A percentile compares a stretch with the other conserved stretches of the same genome.
These are phyloP conservation scores for Rhizophora mangle DNA, from an alignment of 345 rosid genomes.

Conservation along the genomic window DNA sequence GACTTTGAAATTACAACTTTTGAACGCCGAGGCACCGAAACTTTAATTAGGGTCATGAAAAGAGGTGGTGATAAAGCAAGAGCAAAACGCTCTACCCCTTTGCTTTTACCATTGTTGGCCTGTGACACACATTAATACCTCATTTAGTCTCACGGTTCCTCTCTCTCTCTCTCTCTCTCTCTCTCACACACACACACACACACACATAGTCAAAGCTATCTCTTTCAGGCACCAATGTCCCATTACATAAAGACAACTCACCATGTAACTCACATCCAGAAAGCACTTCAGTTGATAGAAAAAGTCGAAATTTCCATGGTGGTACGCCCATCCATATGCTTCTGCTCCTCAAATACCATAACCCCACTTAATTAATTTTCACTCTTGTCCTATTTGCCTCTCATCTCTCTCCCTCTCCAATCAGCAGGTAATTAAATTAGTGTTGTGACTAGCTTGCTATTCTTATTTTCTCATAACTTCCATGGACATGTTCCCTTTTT, in stretches of 20 bases:
- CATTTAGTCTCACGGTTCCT: slow-evolving; percentile 38
- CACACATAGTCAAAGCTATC: slow-evolving; percentile 15
- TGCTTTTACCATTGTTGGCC: slow-evolving; percentile 40
- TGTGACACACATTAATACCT: slow-evolving; percentile 46
- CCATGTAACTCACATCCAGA: slow-evolving; percentile 2
- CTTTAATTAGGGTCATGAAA: slow-evolving; percentile 70
- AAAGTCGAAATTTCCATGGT: slow-evolving; percentile 11
- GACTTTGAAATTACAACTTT: no score
- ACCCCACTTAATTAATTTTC: slow-evolving; percentile 9
- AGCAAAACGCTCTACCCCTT: slow-evolving; percentile 12
- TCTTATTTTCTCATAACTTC: slow-evolving; percentile 6
- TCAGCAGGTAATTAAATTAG: slow-evolving; percentile 9
- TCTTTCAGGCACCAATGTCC: slow-evolving; percentile 1
- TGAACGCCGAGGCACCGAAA: no score
- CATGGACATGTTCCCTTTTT: neutral
- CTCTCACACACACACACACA: no score
- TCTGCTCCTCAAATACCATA: slow-evolving; percentile 18
- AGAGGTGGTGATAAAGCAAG: slow-evolving; percentile 42
- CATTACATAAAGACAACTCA: neutral
- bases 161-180: neutral
- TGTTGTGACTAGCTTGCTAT: neutral
- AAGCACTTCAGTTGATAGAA: neutral
- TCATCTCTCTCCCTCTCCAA: neutral
- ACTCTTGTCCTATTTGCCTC: slow-evolving; percentile 21
- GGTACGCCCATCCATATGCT: slow-evolving; percentile 18